phyloP scores from a whole-genome alignment of 202 grass and related monocot species.

The Tripidium arundinaceum region DNA sequence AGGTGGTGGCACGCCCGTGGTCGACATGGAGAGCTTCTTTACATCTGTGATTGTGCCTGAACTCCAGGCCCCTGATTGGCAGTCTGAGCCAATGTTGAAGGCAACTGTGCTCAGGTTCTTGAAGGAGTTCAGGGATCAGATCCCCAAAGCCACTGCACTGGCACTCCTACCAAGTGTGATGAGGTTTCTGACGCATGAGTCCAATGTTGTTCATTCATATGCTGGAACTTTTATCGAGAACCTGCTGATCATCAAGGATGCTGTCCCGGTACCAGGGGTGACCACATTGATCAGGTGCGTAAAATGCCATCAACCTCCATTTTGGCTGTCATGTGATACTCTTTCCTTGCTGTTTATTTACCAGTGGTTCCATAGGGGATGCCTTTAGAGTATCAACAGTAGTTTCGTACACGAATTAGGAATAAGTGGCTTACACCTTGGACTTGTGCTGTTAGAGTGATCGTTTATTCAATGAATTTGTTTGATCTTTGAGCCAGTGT shows the following conservation, averaged over 20 bases:
- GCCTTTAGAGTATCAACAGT: neutral
- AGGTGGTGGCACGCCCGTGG: constrained; percentile 50
- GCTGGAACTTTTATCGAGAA: constrained; percentile 87
- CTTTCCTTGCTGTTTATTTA: neutral
- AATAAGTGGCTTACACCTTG: neutral
- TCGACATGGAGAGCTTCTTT: constrained; percentile 95
- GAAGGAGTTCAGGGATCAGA: constrained; percentile 83
- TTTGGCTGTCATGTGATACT: neutral
- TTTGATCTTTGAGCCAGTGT: neutral
- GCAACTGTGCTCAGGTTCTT: constrained; percentile 90
- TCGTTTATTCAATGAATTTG: neutral
- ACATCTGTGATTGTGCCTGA: constrained; percentile 82
- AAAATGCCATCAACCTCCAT: neutral
- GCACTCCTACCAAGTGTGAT: constrained; percentile 57
- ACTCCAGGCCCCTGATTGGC: constrained; percentile 66
- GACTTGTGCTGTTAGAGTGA: neutral
- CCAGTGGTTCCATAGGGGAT: neutral
- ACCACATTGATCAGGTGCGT: constrained; percentile 27
- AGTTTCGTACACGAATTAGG: neutral
- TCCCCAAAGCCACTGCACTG: constrained; percentile 70
- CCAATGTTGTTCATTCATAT: constrained; percentile 97
- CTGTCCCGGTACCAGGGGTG: constrained; percentile 38
- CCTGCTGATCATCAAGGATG: constrained; percentile 75
- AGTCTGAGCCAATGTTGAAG: constrained; percentile 84
- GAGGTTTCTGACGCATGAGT: constrained; percentile 76